Base-by-base conservation (phyloP, 345 rosid species). In the Euphorbia tirucalli region DNA sequence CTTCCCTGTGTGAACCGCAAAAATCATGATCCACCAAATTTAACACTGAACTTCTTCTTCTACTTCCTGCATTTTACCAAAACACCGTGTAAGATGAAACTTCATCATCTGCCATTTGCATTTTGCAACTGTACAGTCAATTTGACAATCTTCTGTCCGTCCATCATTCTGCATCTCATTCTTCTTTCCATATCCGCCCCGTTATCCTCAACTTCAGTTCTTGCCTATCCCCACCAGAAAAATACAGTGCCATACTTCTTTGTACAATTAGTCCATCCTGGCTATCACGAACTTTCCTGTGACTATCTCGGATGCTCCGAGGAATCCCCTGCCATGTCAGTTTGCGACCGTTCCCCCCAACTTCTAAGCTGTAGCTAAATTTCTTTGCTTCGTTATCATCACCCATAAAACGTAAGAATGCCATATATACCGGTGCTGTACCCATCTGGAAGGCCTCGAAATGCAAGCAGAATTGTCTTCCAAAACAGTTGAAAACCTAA, bases 371-470 rank as follows among this genome's bases (percentile, higher is more conserved):
- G 80, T 93, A 91, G 83, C 91, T 84, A 68, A 88, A 93, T 59
- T 86, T 85, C 85, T 84, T 87, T 15, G 96, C 97, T 78, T 91
- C 97, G 4, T 85, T 82, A 56, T 93, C 98, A 39, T 91, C 97
- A 14, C 98, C 97, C 98, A 93, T 93, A 65, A 93, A 93, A 41
- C 96, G 83, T 64, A 93, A 65, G 75, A 93, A 93, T 44, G 98
- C 93, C 90, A 93, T 93, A 80, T 91, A 93, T 16, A 93, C 96
- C 9, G 92, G 96, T 28, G 93, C 86, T 82, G 78, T 78, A 50
- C 94, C 97, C 4, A 91, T 81, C 83, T 88, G 96, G 78, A 93
- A 91, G 11, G 96, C 98, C 86, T 93, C 98, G 60, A 93, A 93
- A 80, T 93, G 97, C 66, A 93, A 85, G 77, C 97, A 93, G 82